A percentile compares a stretch with the other conserved stretches of the same genome.
phyloP scores from a whole-genome alignment of 257 asterid genomes.

The Lycium barbarum region DNA sequence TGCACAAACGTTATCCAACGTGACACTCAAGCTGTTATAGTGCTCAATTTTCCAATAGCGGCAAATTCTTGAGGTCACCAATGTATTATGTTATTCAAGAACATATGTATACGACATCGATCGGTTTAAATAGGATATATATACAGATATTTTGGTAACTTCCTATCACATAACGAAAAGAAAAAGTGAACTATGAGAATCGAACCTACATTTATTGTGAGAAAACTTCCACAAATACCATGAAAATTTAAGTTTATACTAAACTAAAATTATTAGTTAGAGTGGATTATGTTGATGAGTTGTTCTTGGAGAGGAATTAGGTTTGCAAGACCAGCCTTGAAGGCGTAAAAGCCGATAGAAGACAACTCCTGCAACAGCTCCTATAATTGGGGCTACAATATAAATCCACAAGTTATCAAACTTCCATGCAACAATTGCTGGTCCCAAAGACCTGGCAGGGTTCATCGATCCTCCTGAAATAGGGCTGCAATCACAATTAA shows the following conservation, averaged over 20 bases:
- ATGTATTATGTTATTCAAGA: neutral
- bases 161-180: neutral
- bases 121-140: neutral
- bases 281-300: slow-evolving; percentile 24
- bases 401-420: slow-evolving; percentile 77
- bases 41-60: neutral
- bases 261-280: slow-evolving; percentile 12
- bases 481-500: slow-evolving; percentile 52
- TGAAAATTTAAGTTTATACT: neutral
- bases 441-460: slow-evolving; percentile 95
- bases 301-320: slow-evolving; percentile 19
- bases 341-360: slow-evolving; percentile 67
- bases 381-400: slow-evolving; percentile 71
- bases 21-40: neutral
- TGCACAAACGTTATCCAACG: neutral
- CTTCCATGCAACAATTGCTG: slow-evolving; percentile 78
- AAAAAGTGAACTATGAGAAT: neutral
- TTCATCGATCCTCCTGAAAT: slow-evolving; percentile 94
- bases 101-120: neutral
- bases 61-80: neutral
- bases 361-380: slow-evolving; percentile 70
- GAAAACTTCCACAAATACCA: neutral
- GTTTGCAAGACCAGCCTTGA: slow-evolving; percentile 77
- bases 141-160: neutral
- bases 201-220: neutral